Percentiles rank a stretch among this genome's conserved stretches.
Conservation (phyloP, 805 yeast species). For the Nakazawaea ishiwadae region DNA sequence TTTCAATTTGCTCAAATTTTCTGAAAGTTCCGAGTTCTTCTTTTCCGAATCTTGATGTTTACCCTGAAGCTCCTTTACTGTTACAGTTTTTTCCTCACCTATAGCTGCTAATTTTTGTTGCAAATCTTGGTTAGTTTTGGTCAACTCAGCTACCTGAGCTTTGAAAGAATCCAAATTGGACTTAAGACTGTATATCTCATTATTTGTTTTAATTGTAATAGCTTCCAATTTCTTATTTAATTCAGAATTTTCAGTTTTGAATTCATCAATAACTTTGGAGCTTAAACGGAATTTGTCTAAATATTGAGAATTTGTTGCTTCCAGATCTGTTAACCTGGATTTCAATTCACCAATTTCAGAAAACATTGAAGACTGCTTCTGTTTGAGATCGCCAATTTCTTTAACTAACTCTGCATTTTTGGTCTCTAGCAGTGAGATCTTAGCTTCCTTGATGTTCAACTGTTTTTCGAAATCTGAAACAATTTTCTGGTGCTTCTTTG, state of each 20-base stretch:
- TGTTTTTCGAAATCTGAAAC: slow-evolving; percentile 22
- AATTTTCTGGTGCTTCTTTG: slow-evolving; percentile 30
- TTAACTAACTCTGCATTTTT: background rate
- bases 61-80: background rate
- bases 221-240: slow-evolving; percentile 11
- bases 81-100: background rate
- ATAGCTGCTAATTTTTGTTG: slow-evolving; percentile 1
- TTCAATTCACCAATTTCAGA: slow-evolving; percentile 17
- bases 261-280: slow-evolving; percentile 4
- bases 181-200: slow-evolving; percentile 7
- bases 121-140: background rate
- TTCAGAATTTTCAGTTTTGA: slow-evolving; percentile 5
- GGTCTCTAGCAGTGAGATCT: slow-evolving; percentile 19
- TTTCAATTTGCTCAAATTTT: background rate
- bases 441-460: slow-evolving; percentile 19
- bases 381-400: slow-evolving; percentile 29
- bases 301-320: slow-evolving; percentile 30
- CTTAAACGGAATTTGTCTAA: slow-evolving; percentile 34
- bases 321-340: slow-evolving; percentile 25
- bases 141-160: background rate
- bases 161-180: slow-evolving; percentile 4
- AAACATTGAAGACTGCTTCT: slow-evolving; percentile 13
- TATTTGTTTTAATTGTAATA: slow-evolving; percentile 5
- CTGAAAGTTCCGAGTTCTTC: background rate
- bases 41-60: background rate